These are phyloP conservation scores for Nothophaeocryptopus gaeumannii DNA, from an alignment of 2,329 filamentous ascomycete genomes.

Conservation along the genomic window DNA sequence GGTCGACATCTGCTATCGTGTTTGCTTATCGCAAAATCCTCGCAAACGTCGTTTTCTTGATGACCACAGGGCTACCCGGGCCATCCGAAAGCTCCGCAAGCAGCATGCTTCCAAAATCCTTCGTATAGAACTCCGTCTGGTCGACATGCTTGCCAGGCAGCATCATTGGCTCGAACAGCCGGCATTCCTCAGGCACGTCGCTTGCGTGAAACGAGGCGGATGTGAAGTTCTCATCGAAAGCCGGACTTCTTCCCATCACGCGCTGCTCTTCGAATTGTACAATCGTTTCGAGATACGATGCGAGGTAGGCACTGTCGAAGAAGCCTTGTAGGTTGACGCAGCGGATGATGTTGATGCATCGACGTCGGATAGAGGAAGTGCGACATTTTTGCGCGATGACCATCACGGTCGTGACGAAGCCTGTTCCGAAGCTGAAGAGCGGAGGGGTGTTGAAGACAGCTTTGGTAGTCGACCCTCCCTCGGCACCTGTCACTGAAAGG, in stretches of 20 bases:
- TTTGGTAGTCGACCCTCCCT: background rate
- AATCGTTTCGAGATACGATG: constrained; percentile 6
- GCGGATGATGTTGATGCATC: constrained; percentile 3
- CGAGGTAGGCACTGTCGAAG: constrained; percentile 13
- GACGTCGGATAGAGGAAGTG: constrained; percentile 9
- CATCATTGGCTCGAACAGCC: background rate
- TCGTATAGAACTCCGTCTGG: constrained; percentile 1
- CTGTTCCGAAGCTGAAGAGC: background rate
- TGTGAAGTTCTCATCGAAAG: background rate
- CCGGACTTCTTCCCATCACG: background rate
- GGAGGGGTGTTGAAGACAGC: background rate
- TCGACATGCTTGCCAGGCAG: background rate
- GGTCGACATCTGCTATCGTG: too few species aligned
- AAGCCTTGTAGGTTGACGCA: constrained; percentile 9
- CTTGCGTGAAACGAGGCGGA: background rate
- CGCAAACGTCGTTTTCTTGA: too few species aligned
- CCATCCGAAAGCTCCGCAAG: too few species aligned
- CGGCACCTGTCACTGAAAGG: background rate
- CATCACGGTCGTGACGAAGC: constrained; percentile 3
- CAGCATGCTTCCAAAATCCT: background rate
- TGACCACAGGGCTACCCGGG: too few species aligned
- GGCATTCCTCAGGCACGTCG: background rate
- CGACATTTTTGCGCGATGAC: constrained; percentile 11
- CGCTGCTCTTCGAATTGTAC: constrained; percentile 7
- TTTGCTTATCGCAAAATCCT: too few species aligned